These are phyloP conservation scores for Tilletia setariae DNA, from an alignment of 1,284 basidiomycete species.

Conservation along the genomic window DNA sequence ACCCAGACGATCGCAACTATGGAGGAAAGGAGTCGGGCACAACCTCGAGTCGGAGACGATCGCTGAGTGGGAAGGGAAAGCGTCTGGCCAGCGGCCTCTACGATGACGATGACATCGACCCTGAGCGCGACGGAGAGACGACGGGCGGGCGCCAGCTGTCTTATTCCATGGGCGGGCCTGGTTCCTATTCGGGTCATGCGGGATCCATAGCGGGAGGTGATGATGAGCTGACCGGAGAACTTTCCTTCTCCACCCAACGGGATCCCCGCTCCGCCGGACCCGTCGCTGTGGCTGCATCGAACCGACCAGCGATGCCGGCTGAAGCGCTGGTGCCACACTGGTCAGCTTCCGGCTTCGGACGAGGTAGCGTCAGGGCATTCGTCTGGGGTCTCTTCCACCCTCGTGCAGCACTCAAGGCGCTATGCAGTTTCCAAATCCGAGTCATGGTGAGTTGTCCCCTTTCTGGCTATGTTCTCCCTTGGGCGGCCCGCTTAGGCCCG, in stretches of 20 bases:
- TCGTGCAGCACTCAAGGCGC: slow-evolving; percentile 33
- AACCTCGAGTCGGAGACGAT: too few species aligned
- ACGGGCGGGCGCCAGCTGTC: not conserved
- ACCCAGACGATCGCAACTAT: too few species aligned
- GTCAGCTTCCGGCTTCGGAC: slow-evolving; percentile 42
- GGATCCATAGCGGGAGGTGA: slow-evolving; percentile 10
- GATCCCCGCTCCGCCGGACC: too few species aligned
- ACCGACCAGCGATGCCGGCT: slow-evolving; percentile 38
- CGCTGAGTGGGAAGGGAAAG: too few species aligned
- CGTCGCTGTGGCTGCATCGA: not conserved
- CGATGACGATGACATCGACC: slow-evolving; percentile 3
- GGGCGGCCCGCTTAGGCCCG: not conserved
- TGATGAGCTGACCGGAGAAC: not conserved
- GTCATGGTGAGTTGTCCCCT: slow-evolving; percentile 29
- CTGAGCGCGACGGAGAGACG: slow-evolving; percentile 12
- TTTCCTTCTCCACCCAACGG: slow-evolving; percentile 2
- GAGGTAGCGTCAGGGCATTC: slow-evolving; percentile 38
- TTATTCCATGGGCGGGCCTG: not conserved
- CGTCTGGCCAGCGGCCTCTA: not conserved
- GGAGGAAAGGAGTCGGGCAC: too few species aligned
- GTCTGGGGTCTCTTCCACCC: slow-evolving; percentile 47
- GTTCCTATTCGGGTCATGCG: slow-evolving; percentile 10
- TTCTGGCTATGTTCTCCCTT: not conserved
- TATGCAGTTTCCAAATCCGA: slow-evolving; percentile 50
- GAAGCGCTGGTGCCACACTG: slow-evolving; percentile 48